phyloP scores from a whole-genome alignment of 768 basidiomycete genomes.

The Gyrodon lividus region DNA sequence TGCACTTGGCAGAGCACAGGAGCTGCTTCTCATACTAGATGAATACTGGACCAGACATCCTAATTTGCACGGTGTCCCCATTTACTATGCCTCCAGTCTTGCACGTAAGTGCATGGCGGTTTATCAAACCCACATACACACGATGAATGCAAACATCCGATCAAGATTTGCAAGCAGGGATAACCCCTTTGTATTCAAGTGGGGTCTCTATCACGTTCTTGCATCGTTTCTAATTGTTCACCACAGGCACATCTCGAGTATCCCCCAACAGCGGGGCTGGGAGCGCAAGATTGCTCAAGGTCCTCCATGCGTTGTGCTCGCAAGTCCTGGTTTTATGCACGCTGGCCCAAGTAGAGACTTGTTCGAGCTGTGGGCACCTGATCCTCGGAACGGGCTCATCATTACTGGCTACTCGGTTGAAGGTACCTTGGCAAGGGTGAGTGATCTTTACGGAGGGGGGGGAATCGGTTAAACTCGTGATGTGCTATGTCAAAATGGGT shows the following conservation, averaged over 20 bases:
- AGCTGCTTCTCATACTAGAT: conserved; percentile 87
- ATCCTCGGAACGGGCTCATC: conserved; percentile 90
- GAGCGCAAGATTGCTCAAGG: conserved; percentile 87
- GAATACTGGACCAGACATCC: conserved; percentile 96
- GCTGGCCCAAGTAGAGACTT: conserved; percentile 87
- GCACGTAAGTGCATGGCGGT: conserved; percentile 97
- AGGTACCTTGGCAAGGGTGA: conserved; percentile 94
- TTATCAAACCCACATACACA: conserved; percentile 94
- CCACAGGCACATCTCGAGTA: conserved; percentile 72
- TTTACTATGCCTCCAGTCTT: conserved; percentile 92
- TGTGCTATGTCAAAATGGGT: conserved; percentile 4
- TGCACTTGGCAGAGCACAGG: conserved; percentile 92
- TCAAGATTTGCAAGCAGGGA: conserved; percentile 89
- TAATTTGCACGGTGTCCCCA: conserved; percentile 86
- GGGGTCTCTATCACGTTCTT: conserved; percentile 26
- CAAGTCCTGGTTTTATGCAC: conserved; percentile 93
- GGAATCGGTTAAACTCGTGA: not conserved
- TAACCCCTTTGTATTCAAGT: conserved; percentile 98
- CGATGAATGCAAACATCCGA: conserved; percentile 92
- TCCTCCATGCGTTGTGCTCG: conserved; percentile 93
- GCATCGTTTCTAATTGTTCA: not conserved
- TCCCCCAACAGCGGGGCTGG: conserved; percentile 74
- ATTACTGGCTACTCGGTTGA: conserved; percentile 97
- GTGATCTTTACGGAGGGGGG: conserved; percentile 36
- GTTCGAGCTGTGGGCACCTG: conserved; percentile 93